A percentile compares a stretch with the other conserved stretches of the same genome.
Evolutionary conservation across 75 land plant species (phyloP).

Genomic region (Cryptomeria japonica): DNA sequence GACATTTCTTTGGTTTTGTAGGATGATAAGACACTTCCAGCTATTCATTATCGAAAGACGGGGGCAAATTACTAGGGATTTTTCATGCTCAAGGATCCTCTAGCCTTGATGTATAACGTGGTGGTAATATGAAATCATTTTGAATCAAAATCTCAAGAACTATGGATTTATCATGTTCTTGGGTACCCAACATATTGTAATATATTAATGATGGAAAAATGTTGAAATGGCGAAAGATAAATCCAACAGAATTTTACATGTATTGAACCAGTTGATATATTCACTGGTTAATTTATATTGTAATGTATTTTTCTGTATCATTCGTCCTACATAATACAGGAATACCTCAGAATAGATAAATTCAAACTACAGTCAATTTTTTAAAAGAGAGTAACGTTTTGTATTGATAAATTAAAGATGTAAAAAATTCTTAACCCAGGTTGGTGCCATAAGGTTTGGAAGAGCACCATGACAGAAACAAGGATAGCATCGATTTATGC

Average conservation of each 20-base stretch:
- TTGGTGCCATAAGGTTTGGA: too few species aligned
- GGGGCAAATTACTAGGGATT: slow-evolving; percentile 38
- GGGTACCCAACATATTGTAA: not conserved
- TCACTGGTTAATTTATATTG: not conserved
- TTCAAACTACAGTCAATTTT: too few species aligned
- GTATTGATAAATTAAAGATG: too few species aligned
- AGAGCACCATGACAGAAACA: too few species aligned
- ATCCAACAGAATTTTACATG: not conserved
- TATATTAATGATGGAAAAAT: not conserved
- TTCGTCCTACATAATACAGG: too few species aligned
- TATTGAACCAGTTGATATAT: not conserved
- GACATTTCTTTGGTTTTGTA: slow-evolving; percentile 17
- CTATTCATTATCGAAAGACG: slow-evolving; percentile 54
- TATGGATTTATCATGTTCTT: not conserved
- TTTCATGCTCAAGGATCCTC: not conserved
- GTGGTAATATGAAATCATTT: not conserved
- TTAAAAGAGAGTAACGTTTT: too few species aligned
- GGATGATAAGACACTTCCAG: slow-evolving; percentile 43
- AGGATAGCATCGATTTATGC: too few species aligned
- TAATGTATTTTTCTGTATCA: not conserved
- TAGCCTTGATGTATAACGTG: not conserved
- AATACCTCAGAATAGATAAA: too few species aligned
- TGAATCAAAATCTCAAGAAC: not conserved
- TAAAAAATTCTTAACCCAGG: too few species aligned
- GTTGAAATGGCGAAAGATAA: not conserved